These are phyloP conservation scores for Candida suzukii DNA, from an alignment of 805 yeast species.

Conservation along the genomic window DNA sequence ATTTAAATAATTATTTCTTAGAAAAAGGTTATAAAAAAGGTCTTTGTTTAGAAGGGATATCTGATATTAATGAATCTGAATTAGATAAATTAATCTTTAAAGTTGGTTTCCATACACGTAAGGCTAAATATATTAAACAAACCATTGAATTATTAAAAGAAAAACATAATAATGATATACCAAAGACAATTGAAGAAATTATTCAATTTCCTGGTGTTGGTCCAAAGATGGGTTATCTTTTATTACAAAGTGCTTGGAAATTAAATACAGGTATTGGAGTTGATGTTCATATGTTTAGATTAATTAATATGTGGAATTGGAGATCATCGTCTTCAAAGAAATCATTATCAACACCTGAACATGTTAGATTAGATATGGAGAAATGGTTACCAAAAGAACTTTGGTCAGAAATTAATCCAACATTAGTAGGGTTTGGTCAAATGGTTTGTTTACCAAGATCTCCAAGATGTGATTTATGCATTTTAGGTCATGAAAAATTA, in stretches of 20 bases:
- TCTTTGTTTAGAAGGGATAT: slow-evolving; percentile 47
- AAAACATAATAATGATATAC: slow-evolving; percentile 60
- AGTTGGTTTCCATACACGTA: slow-evolving; percentile 84
- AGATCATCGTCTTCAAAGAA: slow-evolving; percentile 39
- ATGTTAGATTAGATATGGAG: slow-evolving; percentile 61
- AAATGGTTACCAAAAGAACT: slow-evolving; percentile 64
- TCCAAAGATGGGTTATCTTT: slow-evolving; percentile 85
- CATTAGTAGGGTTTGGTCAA: slow-evolving; percentile 92
- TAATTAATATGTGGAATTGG: slow-evolving; percentile 81
- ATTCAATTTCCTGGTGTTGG: slow-evolving; percentile 84
- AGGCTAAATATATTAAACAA: slow-evolving; percentile 61
- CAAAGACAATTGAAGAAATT: slow-evolving; percentile 59
- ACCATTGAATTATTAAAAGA: slow-evolving; percentile 48
- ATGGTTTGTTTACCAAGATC: slow-evolving; percentile 72
- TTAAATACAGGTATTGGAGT: slow-evolving; percentile 83
- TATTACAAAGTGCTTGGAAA: slow-evolving; percentile 79
- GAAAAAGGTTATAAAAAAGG: slow-evolving; percentile 40
- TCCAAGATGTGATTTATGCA: slow-evolving; percentile 64
- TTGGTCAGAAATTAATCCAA: slow-evolving; percentile 83
- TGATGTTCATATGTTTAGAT: slow-evolving; percentile 82
- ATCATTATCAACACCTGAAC: slow-evolving; percentile 65
- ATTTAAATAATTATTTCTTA: slow-evolving; percentile 42
- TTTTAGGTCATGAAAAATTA: slow-evolving; percentile 41
- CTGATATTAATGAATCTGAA: slow-evolving; percentile 41
- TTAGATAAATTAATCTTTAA: slow-evolving; percentile 63